These are phyloP conservation scores for Zygosaccharomyces pseudorouxii DNA, from an alignment of 805 yeast species.

Conservation along the genomic window DNA sequence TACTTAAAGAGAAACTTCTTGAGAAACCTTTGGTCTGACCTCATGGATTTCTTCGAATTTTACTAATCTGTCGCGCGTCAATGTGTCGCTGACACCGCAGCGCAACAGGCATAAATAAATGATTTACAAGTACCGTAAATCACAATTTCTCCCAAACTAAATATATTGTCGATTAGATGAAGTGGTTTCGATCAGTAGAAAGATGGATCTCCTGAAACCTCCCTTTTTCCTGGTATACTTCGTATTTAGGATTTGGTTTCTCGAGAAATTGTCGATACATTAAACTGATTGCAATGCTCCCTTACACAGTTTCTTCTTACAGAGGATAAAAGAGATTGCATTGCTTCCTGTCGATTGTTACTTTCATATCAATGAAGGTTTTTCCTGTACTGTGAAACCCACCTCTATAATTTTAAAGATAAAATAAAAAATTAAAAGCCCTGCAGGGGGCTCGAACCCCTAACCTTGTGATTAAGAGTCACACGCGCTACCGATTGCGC, in stretches of 20 bases:
- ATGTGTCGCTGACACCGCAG: not conserved
- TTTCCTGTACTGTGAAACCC: too few species aligned
- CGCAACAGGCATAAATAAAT: not conserved
- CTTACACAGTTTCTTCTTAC: too few species aligned
- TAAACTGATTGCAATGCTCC: not conserved
- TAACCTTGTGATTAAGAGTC: conserved; percentile 37
- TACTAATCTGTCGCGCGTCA: not conserved
- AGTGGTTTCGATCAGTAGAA: not conserved
- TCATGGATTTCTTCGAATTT: not conserved
- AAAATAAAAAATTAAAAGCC: conserved; percentile 25
- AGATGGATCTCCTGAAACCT: too few species aligned
- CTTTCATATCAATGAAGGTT: too few species aligned
- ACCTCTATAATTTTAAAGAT: too few species aligned
- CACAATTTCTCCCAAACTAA: not conserved
- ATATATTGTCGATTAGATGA: not conserved
- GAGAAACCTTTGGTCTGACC: not conserved
- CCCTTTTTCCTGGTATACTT: not conserved
- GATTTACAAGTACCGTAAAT: not conserved
- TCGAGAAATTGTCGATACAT: not conserved
- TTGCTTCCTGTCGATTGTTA: too few species aligned
- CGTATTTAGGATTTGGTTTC: not conserved
- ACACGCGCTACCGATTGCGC: conserved; percentile 37
- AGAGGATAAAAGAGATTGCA: too few species aligned
- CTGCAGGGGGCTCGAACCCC: conserved; percentile 39
- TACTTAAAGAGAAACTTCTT: not conserved